phyloP scores from a whole-genome alignment of 306 rosid genomes.

The Urtica urens region DNA sequence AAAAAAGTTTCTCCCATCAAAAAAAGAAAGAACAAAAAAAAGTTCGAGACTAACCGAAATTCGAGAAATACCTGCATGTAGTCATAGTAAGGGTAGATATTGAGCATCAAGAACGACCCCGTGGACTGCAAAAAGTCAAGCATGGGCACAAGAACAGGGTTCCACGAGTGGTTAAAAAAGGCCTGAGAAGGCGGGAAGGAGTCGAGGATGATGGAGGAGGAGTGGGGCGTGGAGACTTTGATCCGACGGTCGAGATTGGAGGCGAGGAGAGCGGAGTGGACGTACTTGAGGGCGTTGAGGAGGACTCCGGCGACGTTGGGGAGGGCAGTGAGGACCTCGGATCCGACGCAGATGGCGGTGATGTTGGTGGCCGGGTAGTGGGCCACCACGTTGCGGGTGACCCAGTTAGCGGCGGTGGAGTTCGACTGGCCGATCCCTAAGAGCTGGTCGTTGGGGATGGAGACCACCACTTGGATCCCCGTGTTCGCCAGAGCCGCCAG shows the following conservation, averaged over 20 bases:
- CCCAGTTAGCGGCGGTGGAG: conserved; percentile 80
- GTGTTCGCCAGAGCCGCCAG: conserved; percentile 69
- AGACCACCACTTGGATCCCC: conserved; percentile 55
- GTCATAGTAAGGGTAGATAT: conserved; percentile 74
- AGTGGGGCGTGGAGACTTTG: conserved; percentile 65
- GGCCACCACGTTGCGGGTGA: conserved; percentile 61
- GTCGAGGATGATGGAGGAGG: conserved; percentile 69
- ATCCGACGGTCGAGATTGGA: conserved; percentile 66
- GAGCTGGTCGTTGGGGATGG: conserved; percentile 68
- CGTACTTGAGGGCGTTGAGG: conserved; percentile 55
- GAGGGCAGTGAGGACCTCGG: conserved; percentile 53
- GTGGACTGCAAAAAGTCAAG: conserved; percentile 74
- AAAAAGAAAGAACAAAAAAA: too few species aligned
- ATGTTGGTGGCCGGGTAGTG: conserved; percentile 82
- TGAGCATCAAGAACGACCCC: conserved; percentile 55
- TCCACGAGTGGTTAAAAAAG: conserved; percentile 54
- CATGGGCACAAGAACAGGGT: conserved; percentile 58
- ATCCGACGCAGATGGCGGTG: conserved; percentile 71
- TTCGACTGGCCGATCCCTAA: conserved; percentile 74
- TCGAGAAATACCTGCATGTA: too few species aligned
- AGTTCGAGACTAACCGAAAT: too few species aligned
- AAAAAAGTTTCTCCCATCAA: too few species aligned
- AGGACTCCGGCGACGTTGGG: conserved; percentile 73
- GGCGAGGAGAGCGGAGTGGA: conserved; percentile 65
- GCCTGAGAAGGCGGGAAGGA: conserved; percentile 91